Evolutionary conservation across 306 rosid genomes (phyloP).

Genomic region (Prunus armeniaca): DNA sequence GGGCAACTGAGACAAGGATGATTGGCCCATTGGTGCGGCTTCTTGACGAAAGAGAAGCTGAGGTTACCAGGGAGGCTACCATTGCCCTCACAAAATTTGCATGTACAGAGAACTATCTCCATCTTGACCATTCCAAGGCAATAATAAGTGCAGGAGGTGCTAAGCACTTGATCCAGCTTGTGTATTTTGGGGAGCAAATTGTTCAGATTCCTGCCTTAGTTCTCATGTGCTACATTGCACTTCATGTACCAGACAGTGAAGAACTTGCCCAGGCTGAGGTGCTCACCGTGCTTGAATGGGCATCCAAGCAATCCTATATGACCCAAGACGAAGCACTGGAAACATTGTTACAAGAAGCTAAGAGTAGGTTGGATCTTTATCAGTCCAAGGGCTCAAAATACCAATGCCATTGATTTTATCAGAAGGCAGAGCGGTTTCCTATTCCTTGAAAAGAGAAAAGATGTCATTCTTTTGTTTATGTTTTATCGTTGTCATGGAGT

Average conservation of each 20-base stretch:
- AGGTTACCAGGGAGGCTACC: constrained; percentile 59
- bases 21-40: constrained; percentile 77
- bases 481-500: constrained; percentile 35
- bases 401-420: constrained; percentile 51
- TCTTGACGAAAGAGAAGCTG: constrained; percentile 78
- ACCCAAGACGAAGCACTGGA: constrained; percentile 51
- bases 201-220: constrained; percentile 62
- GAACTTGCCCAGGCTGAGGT: constrained; percentile 77
- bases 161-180: constrained; percentile 78
- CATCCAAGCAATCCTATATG: constrained; percentile 71
- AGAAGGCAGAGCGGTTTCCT: constrained; percentile 21
- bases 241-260: constrained; percentile 88
- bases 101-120: constrained; percentile 69
- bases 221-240: constrained; percentile 73
- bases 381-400: constrained; percentile 79
- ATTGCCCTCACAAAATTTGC: constrained; percentile 77
- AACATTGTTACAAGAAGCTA: constrained; percentile 63
- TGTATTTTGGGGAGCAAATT: constrained; percentile 75
- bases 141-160: constrained; percentile 77
- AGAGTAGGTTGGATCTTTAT: constrained; percentile 77
- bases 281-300: constrained; percentile 81
- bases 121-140: constrained; percentile 77
- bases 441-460: constrained; percentile 8
- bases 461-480: constrained; percentile 14
- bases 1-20: constrained; percentile 80